Evolutionary conservation across 768 basidiomycete genomes (phyloP), one percentile per base, ranked within the genome.

Genomic region (Leccinum fibrillosum): DNA sequence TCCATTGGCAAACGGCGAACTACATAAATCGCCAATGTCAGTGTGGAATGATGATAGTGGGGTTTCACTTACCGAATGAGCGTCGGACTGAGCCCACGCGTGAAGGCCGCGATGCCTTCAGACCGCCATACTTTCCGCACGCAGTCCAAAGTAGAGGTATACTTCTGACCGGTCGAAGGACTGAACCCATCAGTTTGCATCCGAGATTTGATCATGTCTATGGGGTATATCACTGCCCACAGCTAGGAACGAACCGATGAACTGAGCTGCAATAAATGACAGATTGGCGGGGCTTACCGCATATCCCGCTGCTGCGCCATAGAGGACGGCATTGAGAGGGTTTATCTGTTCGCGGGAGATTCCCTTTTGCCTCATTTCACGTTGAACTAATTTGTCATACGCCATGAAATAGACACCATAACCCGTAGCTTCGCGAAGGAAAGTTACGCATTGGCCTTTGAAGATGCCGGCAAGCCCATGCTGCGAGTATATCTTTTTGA

Each of bases 141-240:
- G 62, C 92, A 95, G 67, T 97, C 88, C 34, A 92, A 66, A 13
- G 91, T 86, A 15, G 90, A 90, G 30, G 78, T 80, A 73, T 97
- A 98, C 68, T 91, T 92, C 64, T 88, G 88, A 28, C 89, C 88
- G 45, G 85, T 86, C 15, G 86, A 77, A 3, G 85, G 74, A 11
- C 84, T 79, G 72, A 94, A 94, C 0, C 88, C 90, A 68, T 98
- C 96, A 42, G 95, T 97, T 75, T 98, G 96, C 81, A 98, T 90
- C 54, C 94, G 85, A 26, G 92, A 93, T 70, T 98, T 98, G 68
- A 98, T 86, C 83, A 97, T 92, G 74, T 97, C 94, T 72, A 95
- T 89, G 15, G 94, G 94, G 77, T 96, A 96, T 77, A 94, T 94
- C 10, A 92, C 77, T n/a, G 84, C 87, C 92, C 92, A 94, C 28